Conservation (phyloP, 208 protist genomes). For the Strigomonas oncopelti region DNA sequence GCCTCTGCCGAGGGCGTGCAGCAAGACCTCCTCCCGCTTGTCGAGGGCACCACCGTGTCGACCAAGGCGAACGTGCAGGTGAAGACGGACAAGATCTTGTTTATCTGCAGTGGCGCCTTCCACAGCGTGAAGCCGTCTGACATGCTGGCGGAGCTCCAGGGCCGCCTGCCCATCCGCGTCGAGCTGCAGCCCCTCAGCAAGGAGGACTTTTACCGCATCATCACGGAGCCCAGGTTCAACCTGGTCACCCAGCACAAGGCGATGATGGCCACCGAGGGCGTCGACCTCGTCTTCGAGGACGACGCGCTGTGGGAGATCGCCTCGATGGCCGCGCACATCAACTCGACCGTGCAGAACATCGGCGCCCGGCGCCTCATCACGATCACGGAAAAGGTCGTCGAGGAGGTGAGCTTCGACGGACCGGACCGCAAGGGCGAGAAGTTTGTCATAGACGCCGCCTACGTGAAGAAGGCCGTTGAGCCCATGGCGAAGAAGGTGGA, state of each 20-base stretch:
- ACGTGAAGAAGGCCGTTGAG: slow-evolving; percentile 88
- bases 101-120: slow-evolving; percentile 98
- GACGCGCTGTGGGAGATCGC: slow-evolving; percentile 95
- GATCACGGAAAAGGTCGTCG: slow-evolving; percentile 95
- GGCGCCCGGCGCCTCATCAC: slow-evolving; percentile 97
- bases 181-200: slow-evolving; percentile 96
- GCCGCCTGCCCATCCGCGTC: slow-evolving; percentile 97
- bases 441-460: slow-evolving; percentile 83
- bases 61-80: slow-evolving; percentile 97
- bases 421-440: slow-evolving; percentile 82
- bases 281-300: slow-evolving; percentile 92
- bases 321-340: slow-evolving; percentile 92
- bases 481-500: slow-evolving; percentile 90
- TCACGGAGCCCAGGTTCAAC: slow-evolving; percentile 98
- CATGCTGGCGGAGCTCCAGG: slow-evolving; percentile 95
- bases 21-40: slow-evolving; percentile 97
- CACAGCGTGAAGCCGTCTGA: slow-evolving; percentile 93
- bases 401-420: slow-evolving; percentile 94
- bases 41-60: slow-evolving; percentile 96
- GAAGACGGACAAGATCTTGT: slow-evolving; percentile 98
- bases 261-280: slow-evolving; percentile 95
- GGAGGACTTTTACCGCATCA: slow-evolving; percentile 95
- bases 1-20: slow-evolving; percentile 96
- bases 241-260: slow-evolving; percentile 93
- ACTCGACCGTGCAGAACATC: slow-evolving; percentile 97